Percentiles rank a stretch among this genome's conserved stretches.
Conservation (phyloP, 768 basidiomycete species). For the Lactarius evosmus region DNA sequence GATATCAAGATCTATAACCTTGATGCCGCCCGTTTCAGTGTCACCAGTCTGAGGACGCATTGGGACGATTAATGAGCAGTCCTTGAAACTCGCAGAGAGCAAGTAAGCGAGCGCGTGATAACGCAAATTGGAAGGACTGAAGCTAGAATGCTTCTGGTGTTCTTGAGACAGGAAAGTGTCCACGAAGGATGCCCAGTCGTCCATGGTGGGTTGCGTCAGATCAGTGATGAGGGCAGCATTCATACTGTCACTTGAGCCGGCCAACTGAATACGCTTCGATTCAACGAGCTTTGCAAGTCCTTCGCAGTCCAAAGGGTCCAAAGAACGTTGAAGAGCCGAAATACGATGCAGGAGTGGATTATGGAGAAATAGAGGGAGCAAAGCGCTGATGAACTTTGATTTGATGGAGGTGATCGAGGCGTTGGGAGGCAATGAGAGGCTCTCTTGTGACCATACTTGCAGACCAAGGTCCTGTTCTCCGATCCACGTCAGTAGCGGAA, state of each 20-base stretch:
- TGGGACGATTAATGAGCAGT: constrained; percentile 76
- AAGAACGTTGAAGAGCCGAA: constrained; percentile 19
- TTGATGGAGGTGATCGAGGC: constrained; percentile 35
- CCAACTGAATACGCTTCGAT: not conserved
- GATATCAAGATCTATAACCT: constrained; percentile 82
- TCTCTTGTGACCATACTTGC: constrained; percentile 20
- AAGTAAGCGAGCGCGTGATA: constrained; percentile 72
- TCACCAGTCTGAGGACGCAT: constrained; percentile 35
- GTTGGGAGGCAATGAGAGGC: constrained; percentile 4
- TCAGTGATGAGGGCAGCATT: not conserved
- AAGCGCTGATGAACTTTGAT: constrained; percentile 47
- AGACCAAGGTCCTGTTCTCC: constrained; percentile 9
- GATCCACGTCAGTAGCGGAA: constrained; percentile 12
- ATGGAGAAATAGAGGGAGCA: constrained; percentile 48
- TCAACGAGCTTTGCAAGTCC: constrained; percentile 19
- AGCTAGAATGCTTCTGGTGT: constrained; percentile 39
- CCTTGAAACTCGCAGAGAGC: constrained; percentile 93
- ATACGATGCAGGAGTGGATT: constrained; percentile 34
- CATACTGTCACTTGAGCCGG: not conserved
- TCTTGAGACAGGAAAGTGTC: constrained; percentile 46
- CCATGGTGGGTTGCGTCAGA: constrained; percentile 50
- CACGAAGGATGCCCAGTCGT: constrained; percentile 66
- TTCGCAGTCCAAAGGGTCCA: constrained; percentile 25
- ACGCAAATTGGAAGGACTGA: constrained; percentile 46
- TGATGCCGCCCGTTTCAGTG: constrained; percentile 40